Conservation (phyloP, 2,329 filamentous ascomycete genomes). For the Rhytidhysteron rufulum region DNA sequence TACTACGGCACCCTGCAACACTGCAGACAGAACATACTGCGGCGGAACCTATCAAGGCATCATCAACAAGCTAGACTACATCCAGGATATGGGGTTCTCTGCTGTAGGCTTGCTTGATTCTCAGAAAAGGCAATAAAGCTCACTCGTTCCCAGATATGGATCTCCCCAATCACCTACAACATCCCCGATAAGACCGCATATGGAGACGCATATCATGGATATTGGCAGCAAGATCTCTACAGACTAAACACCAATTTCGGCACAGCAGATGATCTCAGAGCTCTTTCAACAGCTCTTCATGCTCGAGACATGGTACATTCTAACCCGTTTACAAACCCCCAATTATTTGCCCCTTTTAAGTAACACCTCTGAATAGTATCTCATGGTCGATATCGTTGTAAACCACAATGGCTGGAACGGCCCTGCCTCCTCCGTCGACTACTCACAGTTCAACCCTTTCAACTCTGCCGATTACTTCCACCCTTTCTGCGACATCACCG, state of each 20-base stretch:
- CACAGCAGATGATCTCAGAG: constrained; percentile 55
- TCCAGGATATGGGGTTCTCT: constrained; percentile 58
- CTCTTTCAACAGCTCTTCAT: constrained; percentile 54
- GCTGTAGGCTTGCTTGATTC: too few species aligned
- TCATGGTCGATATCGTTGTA: constrained; percentile 59
- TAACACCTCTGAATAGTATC: constrained; percentile 42
- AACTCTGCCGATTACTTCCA: constrained; percentile 59
- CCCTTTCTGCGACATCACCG: constrained; percentile 51
- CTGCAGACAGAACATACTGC: constrained; percentile 47
- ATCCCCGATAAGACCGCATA: constrained; percentile 38
- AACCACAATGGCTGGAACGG: constrained; percentile 57
- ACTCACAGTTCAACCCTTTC: constrained; percentile 51
- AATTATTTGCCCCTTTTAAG: not conserved
- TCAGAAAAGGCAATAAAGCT: too few species aligned
- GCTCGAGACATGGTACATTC: constrained; percentile 50
- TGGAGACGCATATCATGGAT: constrained; percentile 47
- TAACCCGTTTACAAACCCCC: not conserved
- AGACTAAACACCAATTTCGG: constrained; percentile 58
- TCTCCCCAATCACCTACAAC: constrained; percentile 45
- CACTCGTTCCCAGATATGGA: constrained; percentile 38
- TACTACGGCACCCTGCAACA: constrained; percentile 36
- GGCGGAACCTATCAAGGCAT: constrained; percentile 60
- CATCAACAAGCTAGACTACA: constrained; percentile 59
- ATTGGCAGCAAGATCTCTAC: constrained; percentile 52
- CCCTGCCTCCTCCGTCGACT: constrained; percentile 48